Conservation (phyloP, 148 eudicot genomes). For the Rhododendron vialii region DNA sequence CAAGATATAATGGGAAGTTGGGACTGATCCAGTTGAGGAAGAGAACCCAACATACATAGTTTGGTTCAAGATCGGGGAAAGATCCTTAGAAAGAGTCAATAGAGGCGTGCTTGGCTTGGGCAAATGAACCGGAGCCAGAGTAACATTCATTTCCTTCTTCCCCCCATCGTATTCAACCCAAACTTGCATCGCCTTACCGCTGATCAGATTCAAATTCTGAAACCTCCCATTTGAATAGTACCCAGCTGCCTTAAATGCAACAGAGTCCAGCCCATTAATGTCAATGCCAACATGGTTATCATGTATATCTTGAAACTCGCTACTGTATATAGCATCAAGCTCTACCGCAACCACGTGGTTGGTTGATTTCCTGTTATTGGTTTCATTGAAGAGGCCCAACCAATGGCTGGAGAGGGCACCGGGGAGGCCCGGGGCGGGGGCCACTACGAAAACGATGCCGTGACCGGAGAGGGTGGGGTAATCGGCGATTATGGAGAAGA, state of each 20-base stretch:
- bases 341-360: constrained; percentile 37
- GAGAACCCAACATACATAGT: constrained; percentile 36
- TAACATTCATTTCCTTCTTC: constrained; percentile 27
- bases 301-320: constrained; percentile 28
- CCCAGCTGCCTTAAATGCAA: constrained; percentile 24
- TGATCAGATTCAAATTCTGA: constrained; percentile 28
- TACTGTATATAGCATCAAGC: constrained; percentile 28
- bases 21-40: constrained; percentile 24
- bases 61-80: constrained; percentile 25
- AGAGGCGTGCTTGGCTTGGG: constrained; percentile 35
- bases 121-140: constrained; percentile 31
- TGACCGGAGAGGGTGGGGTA: constrained; percentile 35
- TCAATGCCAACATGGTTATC: constrained; percentile 51
- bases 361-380: constrained; percentile 18
- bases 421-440: constrained; percentile 35
- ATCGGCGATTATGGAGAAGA: constrained; percentile 45
- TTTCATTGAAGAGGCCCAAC: constrained; percentile 22
- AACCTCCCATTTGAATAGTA: constrained; percentile 21
- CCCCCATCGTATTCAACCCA: constrained; percentile 46
- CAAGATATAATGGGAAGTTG: constrained; percentile 15
- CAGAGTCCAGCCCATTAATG: constrained; percentile 29
- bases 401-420: constrained; percentile 19
- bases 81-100: constrained; percentile 21
- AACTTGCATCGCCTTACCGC: constrained; percentile 35
- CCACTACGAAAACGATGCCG: constrained; percentile 47